These are phyloP conservation scores for Nannochloropsis gaditana DNA, from an alignment of 108 stramenopile genomes.

Conservation along the genomic window DNA sequence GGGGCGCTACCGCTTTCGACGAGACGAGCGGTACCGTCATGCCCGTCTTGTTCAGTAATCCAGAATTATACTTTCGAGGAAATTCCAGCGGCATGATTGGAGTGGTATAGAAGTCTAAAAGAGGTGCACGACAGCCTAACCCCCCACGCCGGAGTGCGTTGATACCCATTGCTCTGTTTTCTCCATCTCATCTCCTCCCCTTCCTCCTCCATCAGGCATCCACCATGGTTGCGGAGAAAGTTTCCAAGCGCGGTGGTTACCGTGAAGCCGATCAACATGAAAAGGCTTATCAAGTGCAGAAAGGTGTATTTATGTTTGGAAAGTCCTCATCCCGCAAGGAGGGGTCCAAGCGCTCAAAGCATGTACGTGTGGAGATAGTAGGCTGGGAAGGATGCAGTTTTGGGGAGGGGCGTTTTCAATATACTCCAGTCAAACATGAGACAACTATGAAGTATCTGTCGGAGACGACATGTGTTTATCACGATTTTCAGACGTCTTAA, in stretches of 20 bases:
- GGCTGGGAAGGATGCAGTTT: slow-evolving; percentile 56
- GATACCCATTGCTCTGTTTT: neutral
- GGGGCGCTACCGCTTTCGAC: no score
- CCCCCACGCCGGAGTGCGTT: no score
- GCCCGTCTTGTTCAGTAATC: no score
- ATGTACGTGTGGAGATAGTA: slow-evolving; percentile 56
- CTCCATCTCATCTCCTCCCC: neutral
- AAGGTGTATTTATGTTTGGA: slow-evolving; percentile 88
- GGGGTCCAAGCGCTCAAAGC: neutral
- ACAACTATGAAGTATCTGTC: no score
- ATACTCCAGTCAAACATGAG: no score
- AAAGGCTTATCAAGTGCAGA: slow-evolving; percentile 96
- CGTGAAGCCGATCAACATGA: slow-evolving; percentile 62
- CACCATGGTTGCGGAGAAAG: neutral
- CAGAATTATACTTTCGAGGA: no score
- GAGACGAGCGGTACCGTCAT: no score
- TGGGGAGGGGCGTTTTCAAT: neutral
- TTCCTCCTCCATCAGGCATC: neutral
- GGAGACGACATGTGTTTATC: neutral
- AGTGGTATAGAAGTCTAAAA: no score
- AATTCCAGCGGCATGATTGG: no score
- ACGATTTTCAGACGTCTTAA: neutral
- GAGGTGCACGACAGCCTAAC: no score
- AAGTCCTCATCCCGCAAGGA: slow-evolving; percentile 62
- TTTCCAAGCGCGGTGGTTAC: slow-evolving; percentile 3